Evolutionary conservation across 495 filamentous ascomycete species (phyloP).

Genomic region (Penicillium riverlandense): DNA sequence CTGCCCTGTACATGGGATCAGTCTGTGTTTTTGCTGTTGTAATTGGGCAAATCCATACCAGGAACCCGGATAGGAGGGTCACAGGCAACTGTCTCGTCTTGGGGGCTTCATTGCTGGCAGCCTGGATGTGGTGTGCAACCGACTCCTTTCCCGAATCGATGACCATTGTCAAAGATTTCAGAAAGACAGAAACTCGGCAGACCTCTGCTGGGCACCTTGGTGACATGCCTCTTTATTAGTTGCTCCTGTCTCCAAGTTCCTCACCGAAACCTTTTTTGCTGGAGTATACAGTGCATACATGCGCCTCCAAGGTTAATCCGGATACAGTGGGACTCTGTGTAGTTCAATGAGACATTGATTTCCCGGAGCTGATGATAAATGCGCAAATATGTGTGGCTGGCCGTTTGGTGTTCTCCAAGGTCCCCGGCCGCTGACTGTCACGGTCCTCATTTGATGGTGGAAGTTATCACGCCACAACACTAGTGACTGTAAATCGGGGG

Average conservation of each 20-base stretch:
- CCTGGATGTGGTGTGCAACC: slow-evolving; percentile 10
- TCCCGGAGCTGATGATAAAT: slow-evolving; percentile 14
- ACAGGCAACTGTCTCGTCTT: slow-evolving; percentile 30
- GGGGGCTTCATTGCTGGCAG: neutral
- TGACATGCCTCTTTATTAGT: slow-evolving; percentile 11
- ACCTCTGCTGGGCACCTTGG: slow-evolving; percentile 6
- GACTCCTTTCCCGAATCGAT: slow-evolving; percentile 25
- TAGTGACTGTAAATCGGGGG: too few relatives aligned
- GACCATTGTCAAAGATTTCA: slow-evolving; percentile 13
- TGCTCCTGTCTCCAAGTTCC: slow-evolving; percentile 21
- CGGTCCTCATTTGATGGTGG: slow-evolving; percentile 16
- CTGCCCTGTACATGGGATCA: slow-evolving; percentile 28
- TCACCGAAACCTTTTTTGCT: neutral
- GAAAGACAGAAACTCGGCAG: neutral
- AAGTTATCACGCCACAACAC: too few relatives aligned
- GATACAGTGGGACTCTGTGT: neutral
- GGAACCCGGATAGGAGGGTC: slow-evolving; percentile 40
- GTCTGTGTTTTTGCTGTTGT: neutral
- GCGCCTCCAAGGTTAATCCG: slow-evolving; percentile 5
- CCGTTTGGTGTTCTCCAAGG: slow-evolving; percentile 13
- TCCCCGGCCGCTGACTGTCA: slow-evolving; percentile 16
- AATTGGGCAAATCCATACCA: slow-evolving; percentile 21
- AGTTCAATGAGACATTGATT: slow-evolving; percentile 5
- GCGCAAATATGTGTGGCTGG: slow-evolving; percentile 9
- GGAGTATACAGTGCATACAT: too few relatives aligned